Evolutionary conservation across 75 land plant genomes (phyloP).

Genomic region (Larix kaempferi): DNA sequence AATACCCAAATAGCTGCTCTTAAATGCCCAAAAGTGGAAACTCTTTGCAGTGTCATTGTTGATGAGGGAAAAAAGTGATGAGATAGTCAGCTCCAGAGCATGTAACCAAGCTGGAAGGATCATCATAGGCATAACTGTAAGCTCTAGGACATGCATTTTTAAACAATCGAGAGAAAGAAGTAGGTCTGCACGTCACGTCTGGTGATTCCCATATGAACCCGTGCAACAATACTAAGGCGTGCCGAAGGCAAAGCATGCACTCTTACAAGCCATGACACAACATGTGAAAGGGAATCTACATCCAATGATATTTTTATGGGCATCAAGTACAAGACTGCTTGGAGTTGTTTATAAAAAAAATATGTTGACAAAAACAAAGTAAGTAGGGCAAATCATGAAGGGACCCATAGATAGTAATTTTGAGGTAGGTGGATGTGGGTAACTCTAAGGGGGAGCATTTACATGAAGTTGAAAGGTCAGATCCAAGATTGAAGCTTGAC

Average conservation of each 20-base stretch:
- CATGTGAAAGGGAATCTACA: no score
- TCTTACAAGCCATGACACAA: slow-evolving; percentile 68
- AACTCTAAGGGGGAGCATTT: no score
- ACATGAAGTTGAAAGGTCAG: no score
- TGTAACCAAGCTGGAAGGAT: slow-evolving; percentile 16
- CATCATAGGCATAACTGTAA: slow-evolving; percentile 94
- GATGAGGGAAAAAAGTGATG: background rate
- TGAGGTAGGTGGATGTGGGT: no score
- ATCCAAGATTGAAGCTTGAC: no score
- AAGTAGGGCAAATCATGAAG: no score
- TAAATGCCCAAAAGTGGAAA: background rate
- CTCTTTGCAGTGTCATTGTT: background rate
- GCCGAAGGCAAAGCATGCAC: slow-evolving; percentile 68
- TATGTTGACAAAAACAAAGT: no score
- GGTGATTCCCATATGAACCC: slow-evolving; percentile 42
- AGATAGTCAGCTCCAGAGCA: background rate
- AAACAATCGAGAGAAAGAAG: slow-evolving; percentile 31
- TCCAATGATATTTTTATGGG: no score
- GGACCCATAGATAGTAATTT: no score
- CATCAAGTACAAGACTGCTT: no score
- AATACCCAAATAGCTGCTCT: background rate
- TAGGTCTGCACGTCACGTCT: slow-evolving; percentile 68
- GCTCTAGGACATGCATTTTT: slow-evolving; percentile 90
- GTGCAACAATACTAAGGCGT: slow-evolving; percentile 68
- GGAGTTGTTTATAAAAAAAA: no score